A percentile compares a stretch with the other conserved stretches of the same genome.
Conservation (phyloP, 345 rosid species). For the Hibiscus tridactylites region DNA sequence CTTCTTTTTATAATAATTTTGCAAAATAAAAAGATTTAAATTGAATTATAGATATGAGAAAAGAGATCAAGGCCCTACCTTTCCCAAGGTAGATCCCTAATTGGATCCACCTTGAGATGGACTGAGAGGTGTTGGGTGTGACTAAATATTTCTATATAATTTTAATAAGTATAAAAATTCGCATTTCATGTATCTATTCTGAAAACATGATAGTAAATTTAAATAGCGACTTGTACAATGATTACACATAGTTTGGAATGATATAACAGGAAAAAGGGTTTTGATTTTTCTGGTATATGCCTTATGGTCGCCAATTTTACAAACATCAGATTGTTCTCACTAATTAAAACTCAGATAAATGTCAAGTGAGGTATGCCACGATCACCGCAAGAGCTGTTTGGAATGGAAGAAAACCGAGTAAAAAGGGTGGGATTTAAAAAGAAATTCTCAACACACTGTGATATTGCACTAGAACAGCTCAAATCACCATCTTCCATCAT, state of each 20-base stretch:
- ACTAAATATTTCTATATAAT: too few relatives aligned
- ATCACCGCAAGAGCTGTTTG: not conserved
- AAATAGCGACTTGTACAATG: too few relatives aligned
- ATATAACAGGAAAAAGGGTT: not conserved
- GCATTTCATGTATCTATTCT: too few relatives aligned
- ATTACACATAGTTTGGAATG: not conserved
- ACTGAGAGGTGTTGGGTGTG: too few relatives aligned
- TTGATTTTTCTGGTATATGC: not conserved
- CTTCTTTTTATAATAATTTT: not conserved
- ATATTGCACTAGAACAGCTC: constrained; percentile 1
- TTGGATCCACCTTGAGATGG: too few relatives aligned
- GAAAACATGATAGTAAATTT: too few relatives aligned
- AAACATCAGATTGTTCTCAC: not conserved
- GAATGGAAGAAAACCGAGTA: not conserved
- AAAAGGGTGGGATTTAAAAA: not conserved
- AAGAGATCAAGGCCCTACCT: too few relatives aligned
- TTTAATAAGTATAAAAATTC: too few relatives aligned
- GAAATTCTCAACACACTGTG: not conserved
- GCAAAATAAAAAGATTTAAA: too few relatives aligned
- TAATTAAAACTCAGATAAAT: not conserved
- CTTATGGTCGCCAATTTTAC: not conserved
- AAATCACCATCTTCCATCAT: constrained; percentile 6
- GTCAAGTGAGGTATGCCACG: constrained; percentile 5
- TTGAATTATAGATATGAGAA: too few relatives aligned
- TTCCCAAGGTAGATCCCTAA: too few relatives aligned